Percentiles rank a stretch among this genome's conserved stretches.
These are phyloP conservation scores for Russula compacta DNA, from an alignment of 768 basidiomycete species.

Conservation along the genomic window DNA sequence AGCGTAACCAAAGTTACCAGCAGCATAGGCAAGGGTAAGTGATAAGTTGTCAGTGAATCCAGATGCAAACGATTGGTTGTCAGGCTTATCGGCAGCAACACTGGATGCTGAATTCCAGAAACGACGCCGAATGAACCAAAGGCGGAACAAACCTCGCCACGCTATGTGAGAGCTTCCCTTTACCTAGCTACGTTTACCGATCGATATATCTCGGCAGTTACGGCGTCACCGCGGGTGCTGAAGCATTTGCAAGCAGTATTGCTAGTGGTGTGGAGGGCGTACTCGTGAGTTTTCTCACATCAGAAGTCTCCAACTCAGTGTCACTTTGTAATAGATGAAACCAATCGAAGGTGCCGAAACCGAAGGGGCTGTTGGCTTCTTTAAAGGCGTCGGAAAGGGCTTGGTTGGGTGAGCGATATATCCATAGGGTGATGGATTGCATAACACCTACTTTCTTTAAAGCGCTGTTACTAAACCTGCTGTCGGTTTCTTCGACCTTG, in stretches of 20 bases:
- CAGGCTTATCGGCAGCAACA: slow-evolving; percentile 92
- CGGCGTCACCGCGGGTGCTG: slow-evolving; percentile 91
- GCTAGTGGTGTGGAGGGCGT: slow-evolving; percentile 96
- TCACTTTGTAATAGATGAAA: slow-evolving; percentile 57
- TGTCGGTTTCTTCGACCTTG: slow-evolving; percentile 92
- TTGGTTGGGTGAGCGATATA: slow-evolving; percentile 66
- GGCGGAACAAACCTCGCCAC: slow-evolving; percentile 91
- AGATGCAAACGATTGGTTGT: not conserved
- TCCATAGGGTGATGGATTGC: not conserved
- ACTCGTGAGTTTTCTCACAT: slow-evolving; percentile 43
- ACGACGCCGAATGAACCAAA: slow-evolving; percentile 75
- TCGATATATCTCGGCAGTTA: slow-evolving; percentile 42
- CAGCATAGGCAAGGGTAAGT: slow-evolving; percentile 89
- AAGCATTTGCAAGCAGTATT: slow-evolving; percentile 87
- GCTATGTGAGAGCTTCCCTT: slow-evolving; percentile 55
- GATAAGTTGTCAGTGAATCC: not conserved
- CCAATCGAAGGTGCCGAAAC: slow-evolving; percentile 95
- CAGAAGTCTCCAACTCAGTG: not conserved
- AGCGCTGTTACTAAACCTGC: slow-evolving; percentile 94
- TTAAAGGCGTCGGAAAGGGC: slow-evolving; percentile 96
- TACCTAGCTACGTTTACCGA: not conserved
- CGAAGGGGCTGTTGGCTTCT: slow-evolving; percentile 91
- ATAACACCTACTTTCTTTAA: not conserved
- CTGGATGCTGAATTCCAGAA: slow-evolving; percentile 95
- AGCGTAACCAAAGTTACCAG: slow-evolving; percentile 98